These are phyloP conservation scores for Lactifluus pinguis DNA, from an alignment of 768 basidiomycete species.

Conservation along the genomic window DNA sequence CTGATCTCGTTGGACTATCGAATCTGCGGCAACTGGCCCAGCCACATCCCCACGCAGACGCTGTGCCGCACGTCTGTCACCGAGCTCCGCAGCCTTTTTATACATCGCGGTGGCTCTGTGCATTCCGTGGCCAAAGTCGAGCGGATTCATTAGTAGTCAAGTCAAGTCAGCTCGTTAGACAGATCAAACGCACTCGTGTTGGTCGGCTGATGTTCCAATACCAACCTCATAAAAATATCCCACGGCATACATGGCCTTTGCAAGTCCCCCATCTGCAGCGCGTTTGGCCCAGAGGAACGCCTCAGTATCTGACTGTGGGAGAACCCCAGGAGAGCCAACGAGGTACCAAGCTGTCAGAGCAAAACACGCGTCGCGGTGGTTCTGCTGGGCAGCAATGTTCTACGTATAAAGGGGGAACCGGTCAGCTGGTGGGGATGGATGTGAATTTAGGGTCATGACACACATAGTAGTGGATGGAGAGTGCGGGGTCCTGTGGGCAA, in stretches of 20 bases:
- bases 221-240: constrained; percentile 98
- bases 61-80: constrained; percentile 88
- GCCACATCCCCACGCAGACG: constrained; percentile 58
- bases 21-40: constrained; percentile 44
- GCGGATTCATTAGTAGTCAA: neutral
- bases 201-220: constrained; percentile 64
- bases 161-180: neutral
- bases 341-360: constrained; percentile 99
- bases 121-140: neutral
- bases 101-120: constrained; percentile 70
- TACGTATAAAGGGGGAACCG: constrained; percentile 24
- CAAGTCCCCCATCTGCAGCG: constrained; percentile 84
- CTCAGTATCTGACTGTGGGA: constrained; percentile 97
- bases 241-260: constrained; percentile 96
- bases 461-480: constrained; percentile 98
- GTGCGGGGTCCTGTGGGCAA: constrained; percentile 92
- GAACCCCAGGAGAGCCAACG: constrained; percentile 93
- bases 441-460: constrained; percentile 27
- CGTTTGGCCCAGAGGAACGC: constrained; percentile 96
- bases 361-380: constrained; percentile 94
- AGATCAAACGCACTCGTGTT: constrained; percentile 46
- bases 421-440: neutral
- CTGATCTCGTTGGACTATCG: constrained; percentile 49
- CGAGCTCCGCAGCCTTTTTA: constrained; percentile 82
- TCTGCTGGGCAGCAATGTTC: constrained; percentile 98